Base-by-base conservation (phyloP, 2,329 filamentous ascomycete genomes). In the Fusarium mexicanum region DNA sequence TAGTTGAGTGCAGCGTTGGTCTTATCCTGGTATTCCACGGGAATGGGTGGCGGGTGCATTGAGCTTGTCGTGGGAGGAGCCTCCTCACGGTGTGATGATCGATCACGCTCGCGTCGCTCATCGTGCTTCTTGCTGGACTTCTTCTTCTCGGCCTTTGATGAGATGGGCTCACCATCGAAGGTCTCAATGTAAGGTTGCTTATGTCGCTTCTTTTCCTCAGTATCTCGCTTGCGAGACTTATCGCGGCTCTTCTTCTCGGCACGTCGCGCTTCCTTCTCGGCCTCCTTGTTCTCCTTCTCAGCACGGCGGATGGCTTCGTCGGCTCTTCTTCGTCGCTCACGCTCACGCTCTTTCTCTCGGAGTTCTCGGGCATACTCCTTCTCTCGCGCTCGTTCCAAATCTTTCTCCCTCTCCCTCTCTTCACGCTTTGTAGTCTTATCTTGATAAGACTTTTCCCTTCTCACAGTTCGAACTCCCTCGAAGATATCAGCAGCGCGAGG, bases 391-490 rank as follows among this genome's bases (percentile, higher is more conserved):
- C 83, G 83, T n/a, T 85, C 82, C 8, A 76, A 77, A 22, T 83
- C 81, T 29, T 81, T 75, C 54, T 84, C 78, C 48, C 81, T 78
- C 22, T 84, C 80, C 44, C 79, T 77, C 43, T 83, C 78, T 55
- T 86, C 86, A 50, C 83, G 84, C 70, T 83, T 86, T 6, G 83
- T 83, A 7, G 84, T 78, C 73, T 85, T 84, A 58, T 87, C 85
- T 41, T 82, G 81, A 62, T 88, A 88, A 63, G 85, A 87, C 5
- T 85, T 78, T 10, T 87, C 81, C 24, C 87, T 87, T 54, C 86
- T 78, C 47, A 78, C 84, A 11, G 86, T 70, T 46, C 74, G 71
- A 11, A 65, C 64, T 31, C 89, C 87, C n/a, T 90, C 87, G 66
- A 87, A 88, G 16, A 82, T 77, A 38, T 82, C 81, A 22, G 80